Percentiles rank a stretch among this genome's conserved stretches.
These are phyloP conservation scores for Sarocladium brachiariae DNA, from an alignment of 2,329 filamentous ascomycete genomes.

Conservation along the genomic window DNA sequence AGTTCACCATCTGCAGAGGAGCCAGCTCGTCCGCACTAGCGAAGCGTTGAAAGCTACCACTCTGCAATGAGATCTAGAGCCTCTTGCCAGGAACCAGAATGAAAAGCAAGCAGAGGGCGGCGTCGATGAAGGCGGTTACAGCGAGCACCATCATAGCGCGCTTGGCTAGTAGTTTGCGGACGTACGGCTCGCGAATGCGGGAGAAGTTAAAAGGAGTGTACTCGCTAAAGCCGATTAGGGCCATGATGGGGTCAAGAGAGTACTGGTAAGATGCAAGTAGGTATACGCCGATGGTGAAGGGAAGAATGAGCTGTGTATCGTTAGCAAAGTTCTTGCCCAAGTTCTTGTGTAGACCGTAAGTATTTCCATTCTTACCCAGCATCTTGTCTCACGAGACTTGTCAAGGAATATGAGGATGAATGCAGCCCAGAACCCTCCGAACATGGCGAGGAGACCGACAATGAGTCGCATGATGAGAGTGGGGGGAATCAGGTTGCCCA, in stretches of 20 bases:
- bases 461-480: conserved; percentile 83
- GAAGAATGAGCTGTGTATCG: conserved; percentile 57
- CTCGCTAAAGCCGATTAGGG: conserved; percentile 84
- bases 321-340: conserved; percentile 12
- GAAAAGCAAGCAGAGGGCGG: conserved; percentile 81
- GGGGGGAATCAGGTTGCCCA: conserved; percentile 90
- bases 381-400: conserved; percentile 63
- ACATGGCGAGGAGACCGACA: conserved; percentile 73
- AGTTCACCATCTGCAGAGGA: not conserved
- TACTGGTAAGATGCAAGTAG: conserved; percentile 89
- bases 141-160: conserved; percentile 75
- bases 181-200: conserved; percentile 81
- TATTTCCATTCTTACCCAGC: conserved; percentile 78
- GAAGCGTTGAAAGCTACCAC: not conserved
- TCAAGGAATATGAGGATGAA: conserved; percentile 92
- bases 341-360: not conserved
- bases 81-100: conserved; percentile 89
- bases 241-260: conserved; percentile 85
- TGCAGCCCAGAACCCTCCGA: conserved; percentile 87
- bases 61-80: conserved; percentile 39
- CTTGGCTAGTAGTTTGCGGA: conserved; percentile 77
- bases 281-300: conserved; percentile 88
- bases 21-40: not conserved
- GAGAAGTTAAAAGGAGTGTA: conserved; percentile 94
- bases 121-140: conserved; percentile 68